These are phyloP conservation scores for Dothistroma septosporum DNA, from an alignment of 2,329 filamentous ascomycete species.

Conservation along the genomic window DNA sequence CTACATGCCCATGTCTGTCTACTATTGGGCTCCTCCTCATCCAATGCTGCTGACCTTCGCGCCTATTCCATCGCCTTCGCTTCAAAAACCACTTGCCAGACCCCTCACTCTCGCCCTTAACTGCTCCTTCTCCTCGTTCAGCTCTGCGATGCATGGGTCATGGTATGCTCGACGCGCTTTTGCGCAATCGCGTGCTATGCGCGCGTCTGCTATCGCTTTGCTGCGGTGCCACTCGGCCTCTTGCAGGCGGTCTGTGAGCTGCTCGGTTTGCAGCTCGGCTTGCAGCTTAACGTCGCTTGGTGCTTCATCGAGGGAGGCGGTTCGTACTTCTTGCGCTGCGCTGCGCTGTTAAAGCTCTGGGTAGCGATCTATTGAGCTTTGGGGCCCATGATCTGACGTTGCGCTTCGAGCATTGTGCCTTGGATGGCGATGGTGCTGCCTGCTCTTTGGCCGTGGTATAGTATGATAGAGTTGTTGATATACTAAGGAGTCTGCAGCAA, in stretches of 20 bases:
- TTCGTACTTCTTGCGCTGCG: background rate
- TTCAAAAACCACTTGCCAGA: background rate
- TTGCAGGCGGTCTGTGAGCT: background rate
- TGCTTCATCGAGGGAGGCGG: background rate
- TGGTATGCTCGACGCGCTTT: background rate
- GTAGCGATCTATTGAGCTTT: background rate
- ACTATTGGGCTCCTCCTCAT: too few species aligned
- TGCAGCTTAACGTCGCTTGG: background rate
- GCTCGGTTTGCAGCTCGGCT: background rate
- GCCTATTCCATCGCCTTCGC: background rate
- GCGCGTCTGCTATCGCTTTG: background rate
- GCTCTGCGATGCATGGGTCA: background rate
- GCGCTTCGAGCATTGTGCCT: background rate
- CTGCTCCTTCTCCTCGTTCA: background rate
- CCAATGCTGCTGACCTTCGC: background rate
- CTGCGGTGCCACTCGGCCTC: background rate
- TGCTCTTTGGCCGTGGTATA: background rate
- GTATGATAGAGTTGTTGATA: too few species aligned
- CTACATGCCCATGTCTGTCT: constrained; percentile 18
- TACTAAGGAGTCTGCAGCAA: too few species aligned
- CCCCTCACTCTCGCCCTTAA: background rate
- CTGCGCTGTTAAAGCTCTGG: background rate
- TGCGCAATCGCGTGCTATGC: background rate
- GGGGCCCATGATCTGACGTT: background rate
- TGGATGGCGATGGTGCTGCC: background rate